Evolutionary conservation across 225 moss, liverwort and hornwort species (phyloP), one percentile per base, ranked within the genome.

Genomic region (Bryum argenteum): DNA sequence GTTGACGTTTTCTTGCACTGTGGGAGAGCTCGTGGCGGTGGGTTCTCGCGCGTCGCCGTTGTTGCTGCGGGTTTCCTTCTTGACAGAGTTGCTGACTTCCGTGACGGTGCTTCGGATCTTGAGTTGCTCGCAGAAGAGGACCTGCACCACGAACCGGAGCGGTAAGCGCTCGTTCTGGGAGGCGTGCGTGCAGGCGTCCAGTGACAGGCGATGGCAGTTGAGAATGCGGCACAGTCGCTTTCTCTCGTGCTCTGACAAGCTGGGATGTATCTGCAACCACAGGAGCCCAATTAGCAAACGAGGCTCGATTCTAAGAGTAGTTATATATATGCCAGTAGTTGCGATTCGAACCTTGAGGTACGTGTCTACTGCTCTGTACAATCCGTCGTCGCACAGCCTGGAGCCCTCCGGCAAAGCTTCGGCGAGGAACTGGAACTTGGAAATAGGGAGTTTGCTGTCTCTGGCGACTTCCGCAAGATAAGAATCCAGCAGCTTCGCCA

Each of bases 91-190:
- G 23, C 54, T 71, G 40, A 88, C 77, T 56, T 84, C 81, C 1
- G 70, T 68, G 28, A 91, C 82, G 17, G 87, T 85, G 63, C 81
- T 85, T 28, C 94, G 84, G 26, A 94, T 72, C 80, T 88, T 94
- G 63, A 90, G 80, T 52, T 91, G 93, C 83, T 94, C 91, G 52
- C 83, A 61, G 52, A 94, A 91, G 0, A 94, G 86, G 8, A 85
- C 77, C 79, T 90, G 93, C 61, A 94, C 91, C 1, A 94, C 91
- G 20, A 94, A 83, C 1, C 93, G 88, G 52, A 94, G 89, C 43
- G 93, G 93, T 63, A 94, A 71, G 38, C 93, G 89, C 81, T 94
- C 91, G 61, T 94, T 94, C 73, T 94, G 93, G n/a, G 91, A 88
- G 14, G 91, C 93, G 59, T 94, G 93, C 76, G 71, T 83, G 61